A percentile compares a stretch with the other conserved stretches of the same genome.
These are phyloP conservation scores for Phytopythium kandeliae DNA, from an alignment of 352 stramenopile species.

Conservation along the genomic window DNA sequence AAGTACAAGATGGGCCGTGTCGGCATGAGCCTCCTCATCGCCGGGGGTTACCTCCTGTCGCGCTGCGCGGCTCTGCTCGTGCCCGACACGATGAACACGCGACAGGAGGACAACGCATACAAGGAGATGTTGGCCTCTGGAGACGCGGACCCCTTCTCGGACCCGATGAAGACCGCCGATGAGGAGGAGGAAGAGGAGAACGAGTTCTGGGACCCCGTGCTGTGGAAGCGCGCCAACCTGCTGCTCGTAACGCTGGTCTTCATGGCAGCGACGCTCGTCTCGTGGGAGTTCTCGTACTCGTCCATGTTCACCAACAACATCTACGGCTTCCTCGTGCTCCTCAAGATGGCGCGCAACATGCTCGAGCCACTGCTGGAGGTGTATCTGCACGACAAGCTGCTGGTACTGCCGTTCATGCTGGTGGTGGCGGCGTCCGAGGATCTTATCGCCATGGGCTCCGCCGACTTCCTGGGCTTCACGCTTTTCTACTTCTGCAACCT, in stretches of 20 bases:
- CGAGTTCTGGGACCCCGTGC: conserved; percentile 73
- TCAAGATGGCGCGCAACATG: conserved; percentile 84
- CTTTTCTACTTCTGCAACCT: conserved; percentile 94
- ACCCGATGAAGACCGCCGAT: conserved; percentile 57
- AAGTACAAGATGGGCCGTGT: conserved; percentile 87
- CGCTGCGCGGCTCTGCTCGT: conserved; percentile 67
- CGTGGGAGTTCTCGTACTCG: conserved; percentile 98
- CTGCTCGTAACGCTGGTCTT: conserved; percentile 80
- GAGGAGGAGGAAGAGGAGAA: conserved; percentile 49
- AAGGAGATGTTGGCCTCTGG: conserved; percentile 45
- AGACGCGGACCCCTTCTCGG: conserved; percentile 11
- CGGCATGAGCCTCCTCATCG: conserved; percentile 72
- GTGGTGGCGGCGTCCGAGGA: conserved; percentile 89
- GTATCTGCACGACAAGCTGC: conserved; percentile 89
- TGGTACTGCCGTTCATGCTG: conserved; percentile 88
- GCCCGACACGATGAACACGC: conserved; percentile 75
- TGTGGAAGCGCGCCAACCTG: conserved; percentile 92
- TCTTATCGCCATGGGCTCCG: conserved; percentile 93
- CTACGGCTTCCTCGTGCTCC: conserved; percentile 87
- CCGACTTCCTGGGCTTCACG: conserved; percentile 95
- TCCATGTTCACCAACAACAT: conserved; percentile 88
- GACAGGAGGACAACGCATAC: conserved; percentile 73
- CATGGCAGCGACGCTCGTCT: conserved; percentile 83
- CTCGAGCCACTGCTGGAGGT: conserved; percentile 82
- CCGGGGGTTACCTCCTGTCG: conserved; percentile 81